phyloP scores from a whole-genome alignment of 768 basidiomycete genomes.

The Austroboletus festivus region DNA sequence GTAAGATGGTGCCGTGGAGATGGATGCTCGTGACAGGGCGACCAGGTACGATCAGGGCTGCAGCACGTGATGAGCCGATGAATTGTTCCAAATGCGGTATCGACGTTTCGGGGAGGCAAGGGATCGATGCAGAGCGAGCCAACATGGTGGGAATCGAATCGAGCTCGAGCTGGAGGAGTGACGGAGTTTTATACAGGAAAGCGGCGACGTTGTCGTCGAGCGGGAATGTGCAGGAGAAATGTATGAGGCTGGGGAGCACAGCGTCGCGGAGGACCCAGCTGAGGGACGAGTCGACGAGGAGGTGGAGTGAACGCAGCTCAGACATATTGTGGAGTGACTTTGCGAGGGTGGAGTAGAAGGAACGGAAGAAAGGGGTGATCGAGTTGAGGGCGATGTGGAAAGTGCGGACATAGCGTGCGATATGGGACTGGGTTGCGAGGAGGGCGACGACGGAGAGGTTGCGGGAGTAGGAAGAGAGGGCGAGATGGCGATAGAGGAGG shows the following conservation, averaged over 20 bases:
- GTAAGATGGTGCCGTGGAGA: constrained; percentile 58
- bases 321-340: constrained; percentile 59
- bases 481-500: constrained; percentile 59
- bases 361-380: constrained; percentile 36
- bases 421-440: constrained; percentile 52
- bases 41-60: constrained; percentile 56
- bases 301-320: constrained; percentile 49
- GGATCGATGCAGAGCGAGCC: constrained; percentile 20
- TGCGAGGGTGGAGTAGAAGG: constrained; percentile 49
- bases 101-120: constrained; percentile 32
- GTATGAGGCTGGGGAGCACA: constrained; percentile 46
- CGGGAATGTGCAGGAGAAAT: constrained; percentile 59
- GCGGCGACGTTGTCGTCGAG: constrained; percentile 54
- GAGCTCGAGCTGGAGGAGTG: constrained; percentile 58
- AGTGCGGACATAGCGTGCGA: constrained; percentile 60
- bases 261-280: constrained; percentile 52
- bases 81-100: constrained; percentile 51
- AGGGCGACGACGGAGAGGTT: constrained; percentile 51
- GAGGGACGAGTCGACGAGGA: constrained; percentile 45
- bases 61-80: constrained; percentile 56
- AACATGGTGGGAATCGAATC: constrained; percentile 33
- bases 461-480: constrained; percentile 40
- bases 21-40: constrained; percentile 64
- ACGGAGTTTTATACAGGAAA: constrained; percentile 56
- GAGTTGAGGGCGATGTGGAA: constrained; percentile 55